Evolutionary conservation across 805 yeast genomes (phyloP).

Genomic region (Cyberlindnera euphorbiiphila): DNA sequence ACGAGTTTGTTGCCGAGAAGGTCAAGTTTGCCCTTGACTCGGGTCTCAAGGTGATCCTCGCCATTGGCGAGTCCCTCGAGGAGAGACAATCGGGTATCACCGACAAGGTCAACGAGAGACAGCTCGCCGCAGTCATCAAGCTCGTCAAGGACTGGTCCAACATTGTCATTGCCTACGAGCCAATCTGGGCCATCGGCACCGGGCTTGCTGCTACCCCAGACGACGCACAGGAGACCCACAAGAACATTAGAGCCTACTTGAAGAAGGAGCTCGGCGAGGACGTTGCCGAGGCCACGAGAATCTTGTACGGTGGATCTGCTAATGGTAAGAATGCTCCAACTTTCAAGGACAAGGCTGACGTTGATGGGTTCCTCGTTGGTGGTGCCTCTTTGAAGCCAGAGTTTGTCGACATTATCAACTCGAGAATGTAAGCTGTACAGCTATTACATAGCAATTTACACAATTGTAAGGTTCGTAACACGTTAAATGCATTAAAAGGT

Average conservation of each 20-base stretch:
- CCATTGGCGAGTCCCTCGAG: conserved; percentile 96
- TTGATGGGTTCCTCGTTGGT: conserved; percentile 98
- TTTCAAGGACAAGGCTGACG: conserved; percentile 88
- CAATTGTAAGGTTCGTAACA: neutral
- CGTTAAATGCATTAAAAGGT: neutral
- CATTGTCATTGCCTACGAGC: conserved; percentile 96
- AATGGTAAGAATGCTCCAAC: conserved; percentile 89
- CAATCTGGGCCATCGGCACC: conserved; percentile 99
- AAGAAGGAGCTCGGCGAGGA: conserved; percentile 69
- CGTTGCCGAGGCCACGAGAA: conserved; percentile 77
- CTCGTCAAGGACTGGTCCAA: conserved; percentile 84
- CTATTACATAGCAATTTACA: too few species aligned
- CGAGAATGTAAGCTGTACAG: conserved; percentile 57
- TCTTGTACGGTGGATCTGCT: conserved; percentile 98
- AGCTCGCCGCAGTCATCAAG: conserved; percentile 82
- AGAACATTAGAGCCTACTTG: conserved; percentile 80
- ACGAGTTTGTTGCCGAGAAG: conserved; percentile 89
- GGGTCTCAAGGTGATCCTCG: conserved; percentile 87
- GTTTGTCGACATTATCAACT: conserved; percentile 91
- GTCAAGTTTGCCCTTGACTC: conserved; percentile 88
- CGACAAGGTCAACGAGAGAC: conserved; percentile 81
- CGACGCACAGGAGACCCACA: conserved; percentile 96
- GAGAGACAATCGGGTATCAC: conserved; percentile 90
- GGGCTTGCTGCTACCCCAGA: conserved; percentile 98
- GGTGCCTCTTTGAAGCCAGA: conserved; percentile 99